Percentiles rank a stretch among this genome's conserved stretches.
Evolutionary conservation across 805 yeast species (phyloP).

Genomic region (Ogataea paradorogensis): DNA sequence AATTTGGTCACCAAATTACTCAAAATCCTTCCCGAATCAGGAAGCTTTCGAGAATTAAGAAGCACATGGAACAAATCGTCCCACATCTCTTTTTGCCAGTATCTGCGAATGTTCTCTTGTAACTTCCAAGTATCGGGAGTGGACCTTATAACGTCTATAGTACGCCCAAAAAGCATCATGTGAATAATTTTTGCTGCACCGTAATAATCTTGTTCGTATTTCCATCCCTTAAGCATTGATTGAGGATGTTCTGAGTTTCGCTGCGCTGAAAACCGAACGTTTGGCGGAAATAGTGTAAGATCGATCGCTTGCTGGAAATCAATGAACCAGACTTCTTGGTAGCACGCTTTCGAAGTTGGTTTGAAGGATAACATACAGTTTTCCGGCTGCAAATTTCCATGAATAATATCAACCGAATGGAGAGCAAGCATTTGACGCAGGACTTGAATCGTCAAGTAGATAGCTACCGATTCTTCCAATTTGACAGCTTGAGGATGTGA

Average conservation of each 20-base stretch:
- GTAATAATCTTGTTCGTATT: conserved; percentile 76
- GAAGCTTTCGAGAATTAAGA: conserved; percentile 47
- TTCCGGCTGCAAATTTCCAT: conserved; percentile 84
- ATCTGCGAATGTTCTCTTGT: conserved; percentile 53
- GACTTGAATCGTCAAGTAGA: conserved; percentile 64
- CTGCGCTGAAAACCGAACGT: conserved; percentile 53
- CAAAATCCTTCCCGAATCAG: conserved; percentile 1
- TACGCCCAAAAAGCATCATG: conserved; percentile 66
- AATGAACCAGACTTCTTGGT: conserved; percentile 41
- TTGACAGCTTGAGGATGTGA: conserved; percentile 32
- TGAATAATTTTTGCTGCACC: conserved; percentile 78
- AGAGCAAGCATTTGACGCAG: conserved; percentile 55
- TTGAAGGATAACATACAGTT: conserved; percentile 65
- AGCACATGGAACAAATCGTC: conserved; percentile 56
- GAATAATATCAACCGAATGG: conserved; percentile 68
- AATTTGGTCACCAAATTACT: conserved; percentile 5
- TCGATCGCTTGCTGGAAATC: conserved; percentile 86
- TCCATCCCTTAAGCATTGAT: conserved; percentile 55
- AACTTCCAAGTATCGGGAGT: conserved; percentile 31
- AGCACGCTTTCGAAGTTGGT: conserved; percentile 14
- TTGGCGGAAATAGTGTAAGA: conserved; percentile 49
- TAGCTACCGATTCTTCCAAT: conserved; percentile 57
- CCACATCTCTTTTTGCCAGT: conserved; percentile 80
- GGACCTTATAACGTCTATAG: conserved; percentile 40
- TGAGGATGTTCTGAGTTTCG: conserved; percentile 62